Evolutionary conservation across 176 grass and related monocot species (phyloP).

Genomic region (Coix lacrymajobi): DNA sequence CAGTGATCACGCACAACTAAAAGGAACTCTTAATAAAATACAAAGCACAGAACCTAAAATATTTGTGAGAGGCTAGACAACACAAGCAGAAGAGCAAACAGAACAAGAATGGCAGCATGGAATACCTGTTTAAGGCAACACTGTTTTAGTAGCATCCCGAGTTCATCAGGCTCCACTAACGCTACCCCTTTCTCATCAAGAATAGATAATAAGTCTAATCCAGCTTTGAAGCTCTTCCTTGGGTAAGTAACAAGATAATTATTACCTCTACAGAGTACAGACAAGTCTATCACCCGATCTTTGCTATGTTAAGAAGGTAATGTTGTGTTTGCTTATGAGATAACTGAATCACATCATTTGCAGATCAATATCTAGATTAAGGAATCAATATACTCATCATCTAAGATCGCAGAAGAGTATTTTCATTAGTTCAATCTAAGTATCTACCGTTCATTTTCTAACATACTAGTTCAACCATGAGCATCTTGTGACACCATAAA

Average conservation of each 20-base stretch:
- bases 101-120: not conserved
- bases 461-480: not conserved
- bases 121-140: not conserved
- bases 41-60: not conserved
- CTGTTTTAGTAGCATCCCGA: not conserved
- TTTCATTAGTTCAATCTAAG: not conserved
- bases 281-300: not conserved
- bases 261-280: not conserved
- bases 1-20: not conserved
- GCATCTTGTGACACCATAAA: constrained; percentile 12
- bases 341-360: not conserved
- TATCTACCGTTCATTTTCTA: not conserved
- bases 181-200: constrained; percentile 1
- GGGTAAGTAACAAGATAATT: not conserved
- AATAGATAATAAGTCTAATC: not conserved
- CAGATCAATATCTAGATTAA: not conserved
- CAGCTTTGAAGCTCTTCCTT: not conserved
- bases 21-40: not conserved
- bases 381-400: not conserved
- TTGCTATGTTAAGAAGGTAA: not conserved
- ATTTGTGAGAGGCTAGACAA: not conserved
- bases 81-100: not conserved
- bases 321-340: not conserved
- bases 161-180: not conserved
- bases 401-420: not conserved